Percentiles rank a stretch among this genome's conserved stretches.
These are phyloP conservation scores for Bolboschoenus planiculmis DNA, from an alignment of 176 grass and related monocot species.

Conservation along the genomic window DNA sequence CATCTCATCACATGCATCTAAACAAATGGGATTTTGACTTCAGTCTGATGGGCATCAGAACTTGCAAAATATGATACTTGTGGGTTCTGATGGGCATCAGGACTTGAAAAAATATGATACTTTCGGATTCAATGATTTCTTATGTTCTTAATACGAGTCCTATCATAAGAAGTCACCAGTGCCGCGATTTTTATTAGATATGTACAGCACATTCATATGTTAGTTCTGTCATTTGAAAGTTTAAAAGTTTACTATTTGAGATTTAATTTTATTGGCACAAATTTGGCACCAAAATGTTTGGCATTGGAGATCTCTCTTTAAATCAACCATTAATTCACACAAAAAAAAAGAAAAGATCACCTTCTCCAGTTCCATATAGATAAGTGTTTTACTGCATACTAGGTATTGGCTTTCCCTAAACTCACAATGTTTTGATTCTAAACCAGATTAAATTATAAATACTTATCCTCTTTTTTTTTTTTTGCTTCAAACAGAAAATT, in stretches of 20 bases:
- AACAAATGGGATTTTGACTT: neutral
- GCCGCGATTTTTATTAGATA: too few species aligned
- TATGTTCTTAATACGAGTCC: too few species aligned
- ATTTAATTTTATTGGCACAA: neutral
- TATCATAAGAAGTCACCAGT: too few species aligned
- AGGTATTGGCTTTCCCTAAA: neutral
- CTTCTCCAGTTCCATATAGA: neutral
- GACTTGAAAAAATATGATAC: too few species aligned
- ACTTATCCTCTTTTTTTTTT: neutral
- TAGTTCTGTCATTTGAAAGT: neutral
- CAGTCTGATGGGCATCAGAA: too few species aligned
- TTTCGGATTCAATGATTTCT: too few species aligned
- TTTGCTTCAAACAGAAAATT: neutral
- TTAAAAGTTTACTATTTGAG: neutral
- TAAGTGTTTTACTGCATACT: neutral
- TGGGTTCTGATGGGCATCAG: too few species aligned
- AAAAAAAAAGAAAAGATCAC: neutral
- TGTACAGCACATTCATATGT: neutral
- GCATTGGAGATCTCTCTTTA: neutral
- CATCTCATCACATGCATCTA: neutral
- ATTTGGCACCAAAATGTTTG: neutral
- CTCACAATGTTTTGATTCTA: neutral
- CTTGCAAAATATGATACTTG: neutral
- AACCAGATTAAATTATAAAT: neutral
- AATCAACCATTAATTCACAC: neutral